A percentile compares a stretch with the other conserved stretches of the same genome.
phyloP scores from a whole-genome alignment of 2,329 filamentous ascomycete genomes.

The Neonectria coccinea region DNA sequence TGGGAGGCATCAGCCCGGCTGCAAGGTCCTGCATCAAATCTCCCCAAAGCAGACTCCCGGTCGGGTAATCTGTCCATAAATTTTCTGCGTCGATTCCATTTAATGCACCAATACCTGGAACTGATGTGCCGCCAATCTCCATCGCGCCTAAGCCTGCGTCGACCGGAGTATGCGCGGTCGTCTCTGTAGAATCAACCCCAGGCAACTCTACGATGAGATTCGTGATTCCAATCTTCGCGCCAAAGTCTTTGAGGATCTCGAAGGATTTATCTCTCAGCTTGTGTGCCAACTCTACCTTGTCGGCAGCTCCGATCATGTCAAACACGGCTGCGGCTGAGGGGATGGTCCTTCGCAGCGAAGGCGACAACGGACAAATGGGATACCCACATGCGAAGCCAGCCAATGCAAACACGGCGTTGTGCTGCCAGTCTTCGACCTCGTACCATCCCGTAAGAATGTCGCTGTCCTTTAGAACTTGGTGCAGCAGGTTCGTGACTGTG shows the following conservation, averaged over 20 bases:
- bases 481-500: conserved; percentile 44
- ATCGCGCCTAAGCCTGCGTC: conserved; percentile 24
- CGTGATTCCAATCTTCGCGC: conserved; percentile 35
- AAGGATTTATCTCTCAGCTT: conserved; percentile 31
- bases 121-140: conserved; percentile 29
- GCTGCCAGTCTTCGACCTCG: conserved; percentile 46
- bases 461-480: conserved; percentile 44
- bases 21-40: conserved; percentile 40
- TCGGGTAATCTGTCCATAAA: conserved; percentile 34
- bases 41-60: conserved; percentile 37
- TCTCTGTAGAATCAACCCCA: background rate
- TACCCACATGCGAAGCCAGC: conserved; percentile 43
- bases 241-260: conserved; percentile 37
- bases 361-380: conserved; percentile 43
- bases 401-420: conserved; percentile 36
- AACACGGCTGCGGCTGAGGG: conserved; percentile 33
- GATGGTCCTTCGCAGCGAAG: conserved; percentile 33
- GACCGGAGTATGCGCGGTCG: background rate
- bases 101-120: conserved; percentile 12
- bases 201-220: conserved; percentile 7
- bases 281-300: conserved; percentile 21
- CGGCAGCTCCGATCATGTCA: conserved; percentile 15
- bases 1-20: conserved; percentile 28
- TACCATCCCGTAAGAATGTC: conserved; percentile 46
- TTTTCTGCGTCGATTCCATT: conserved; percentile 15